These are phyloP conservation scores for Leccinum subrobustum DNA, from an alignment of 1,284 basidiomycete species.

Conservation along the genomic window DNA sequence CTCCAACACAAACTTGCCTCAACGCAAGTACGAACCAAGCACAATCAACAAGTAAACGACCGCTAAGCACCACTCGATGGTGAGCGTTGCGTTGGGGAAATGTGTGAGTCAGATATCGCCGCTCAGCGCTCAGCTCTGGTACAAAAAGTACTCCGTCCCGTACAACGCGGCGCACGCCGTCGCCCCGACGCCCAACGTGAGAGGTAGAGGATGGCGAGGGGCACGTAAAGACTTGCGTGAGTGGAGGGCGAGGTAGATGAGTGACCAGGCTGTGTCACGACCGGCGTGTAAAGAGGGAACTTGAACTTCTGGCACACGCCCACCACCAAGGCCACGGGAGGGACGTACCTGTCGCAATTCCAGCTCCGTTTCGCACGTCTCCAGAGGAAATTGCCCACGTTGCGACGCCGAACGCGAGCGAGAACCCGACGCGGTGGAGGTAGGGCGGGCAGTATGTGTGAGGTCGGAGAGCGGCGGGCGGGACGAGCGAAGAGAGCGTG, in stretches of 20 bases:
- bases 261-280: slow-evolving; percentile 39
- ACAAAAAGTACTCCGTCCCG: slow-evolving; percentile 44
- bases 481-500: slow-evolving; percentile 37
- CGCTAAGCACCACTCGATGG: background rate
- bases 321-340: background rate
- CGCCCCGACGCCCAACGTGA: slow-evolving; percentile 37
- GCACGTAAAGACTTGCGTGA: slow-evolving; percentile 34
- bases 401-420: slow-evolving; percentile 44
- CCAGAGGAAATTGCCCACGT: slow-evolving; percentile 43
- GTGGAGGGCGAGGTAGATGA: slow-evolving; percentile 46
- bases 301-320: background rate
- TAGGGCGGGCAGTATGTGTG: slow-evolving; percentile 39
- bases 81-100: background rate
- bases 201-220: slow-evolving; percentile 36
- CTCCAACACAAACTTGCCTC: no score
- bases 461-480: slow-evolving; percentile 30
- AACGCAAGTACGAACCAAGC: background rate
- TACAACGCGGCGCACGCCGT: slow-evolving; percentile 39
- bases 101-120: background rate
- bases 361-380: slow-evolving; percentile 44
- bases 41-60: background rate
- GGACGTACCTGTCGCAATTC: slow-evolving; percentile 41
- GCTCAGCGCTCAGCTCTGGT: slow-evolving; percentile 27
- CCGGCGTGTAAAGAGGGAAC: background rate
- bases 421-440: slow-evolving; percentile 43